Percentiles rank a stretch among this genome's conserved stretches.
phyloP scores from a whole-genome alignment of 2,329 filamentous ascomycete genomes.

The Aspergillus pseudoterreus region DNA sequence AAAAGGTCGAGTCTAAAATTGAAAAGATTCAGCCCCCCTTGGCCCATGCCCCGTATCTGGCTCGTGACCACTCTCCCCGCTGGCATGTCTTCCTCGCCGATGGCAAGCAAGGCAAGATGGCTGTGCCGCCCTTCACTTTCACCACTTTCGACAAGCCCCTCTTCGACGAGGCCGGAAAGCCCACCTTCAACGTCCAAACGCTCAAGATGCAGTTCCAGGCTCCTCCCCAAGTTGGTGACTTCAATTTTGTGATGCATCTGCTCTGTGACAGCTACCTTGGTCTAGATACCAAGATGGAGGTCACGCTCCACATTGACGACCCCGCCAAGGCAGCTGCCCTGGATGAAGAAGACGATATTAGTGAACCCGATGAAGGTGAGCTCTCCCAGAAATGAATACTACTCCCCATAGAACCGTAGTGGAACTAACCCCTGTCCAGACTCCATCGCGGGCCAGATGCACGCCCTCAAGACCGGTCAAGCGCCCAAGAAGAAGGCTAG shows the following conservation, averaged over 20 bases:
- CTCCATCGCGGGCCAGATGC: slow-evolving; percentile 87
- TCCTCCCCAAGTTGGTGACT: slow-evolving; percentile 85
- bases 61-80: slow-evolving; percentile 80
- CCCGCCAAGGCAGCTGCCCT: slow-evolving; percentile 78
- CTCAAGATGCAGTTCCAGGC: slow-evolving; percentile 96
- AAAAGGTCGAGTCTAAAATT: slow-evolving; percentile 56
- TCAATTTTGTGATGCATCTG: slow-evolving; percentile 90
- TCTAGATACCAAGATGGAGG: slow-evolving; percentile 87
- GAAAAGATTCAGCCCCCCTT: slow-evolving; percentile 72
- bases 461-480: slow-evolving; percentile 70
- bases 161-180: slow-evolving; percentile 73
- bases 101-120: slow-evolving; percentile 90
- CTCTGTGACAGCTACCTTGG: slow-evolving; percentile 94
- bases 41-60: slow-evolving; percentile 85
- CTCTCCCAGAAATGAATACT: slow-evolving; percentile 13
- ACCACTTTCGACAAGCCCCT: slow-evolving; percentile 86
- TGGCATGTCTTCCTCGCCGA: slow-evolving; percentile 97
- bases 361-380: slow-evolving; percentile 95
- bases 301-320: slow-evolving; percentile 84
- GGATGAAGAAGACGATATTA: slow-evolving; percentile 87
- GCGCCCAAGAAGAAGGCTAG: slow-evolving; percentile 57
- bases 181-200: slow-evolving; percentile 92
- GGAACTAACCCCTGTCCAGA: slow-evolving; percentile 43
- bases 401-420: background rate
- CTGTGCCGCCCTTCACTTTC: slow-evolving; percentile 95